These are phyloP conservation scores for Quillaja saponaria DNA, from an alignment of 306 rosid species.

Conservation along the genomic window DNA sequence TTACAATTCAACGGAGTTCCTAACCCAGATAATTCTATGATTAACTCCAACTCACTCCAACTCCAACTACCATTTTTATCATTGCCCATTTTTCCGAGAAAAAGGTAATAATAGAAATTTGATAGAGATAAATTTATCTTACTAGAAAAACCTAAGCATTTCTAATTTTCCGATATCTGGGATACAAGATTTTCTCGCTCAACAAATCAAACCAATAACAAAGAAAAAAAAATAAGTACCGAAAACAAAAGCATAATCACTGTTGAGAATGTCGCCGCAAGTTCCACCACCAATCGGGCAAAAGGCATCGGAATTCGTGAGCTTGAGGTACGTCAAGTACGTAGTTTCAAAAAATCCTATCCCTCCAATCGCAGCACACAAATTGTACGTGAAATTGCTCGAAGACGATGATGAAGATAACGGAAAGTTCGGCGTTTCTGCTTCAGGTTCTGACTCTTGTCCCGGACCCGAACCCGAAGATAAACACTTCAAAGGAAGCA, in stretches of 20 bases:
- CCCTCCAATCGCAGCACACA: constrained; percentile 56
- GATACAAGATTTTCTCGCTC: too few species aligned
- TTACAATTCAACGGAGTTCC: too few species aligned
- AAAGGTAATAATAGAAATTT: too few species aligned
- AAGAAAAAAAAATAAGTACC: constrained; percentile 36
- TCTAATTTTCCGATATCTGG: too few species aligned
- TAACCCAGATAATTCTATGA: too few species aligned
- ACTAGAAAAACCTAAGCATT: too few species aligned
- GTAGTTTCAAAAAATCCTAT: constrained; percentile 78
- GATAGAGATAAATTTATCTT: too few species aligned
- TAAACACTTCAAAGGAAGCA: constrained; percentile 46
- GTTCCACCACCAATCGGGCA: constrained; percentile 65
- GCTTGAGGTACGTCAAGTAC: constrained; percentile 72
- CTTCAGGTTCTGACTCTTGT: constrained; percentile 49
- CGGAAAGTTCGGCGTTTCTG: constrained; percentile 27
- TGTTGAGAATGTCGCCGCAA: constrained; percentile 68
- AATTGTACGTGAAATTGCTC: constrained; percentile 40
- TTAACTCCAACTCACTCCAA: too few species aligned
- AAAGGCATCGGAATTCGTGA: constrained; percentile 65
- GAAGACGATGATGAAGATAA: constrained; percentile 30
- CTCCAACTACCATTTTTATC: too few species aligned
- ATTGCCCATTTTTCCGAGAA: too few species aligned
- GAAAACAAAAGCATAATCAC: constrained; percentile 75
- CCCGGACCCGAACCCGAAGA: constrained; percentile 41
- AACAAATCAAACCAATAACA: neutral